Evolutionary conservation across 768 basidiomycete genomes (phyloP), one percentile per base, ranked within the genome.

Genomic region (Amylocystis lapponica): DNA sequence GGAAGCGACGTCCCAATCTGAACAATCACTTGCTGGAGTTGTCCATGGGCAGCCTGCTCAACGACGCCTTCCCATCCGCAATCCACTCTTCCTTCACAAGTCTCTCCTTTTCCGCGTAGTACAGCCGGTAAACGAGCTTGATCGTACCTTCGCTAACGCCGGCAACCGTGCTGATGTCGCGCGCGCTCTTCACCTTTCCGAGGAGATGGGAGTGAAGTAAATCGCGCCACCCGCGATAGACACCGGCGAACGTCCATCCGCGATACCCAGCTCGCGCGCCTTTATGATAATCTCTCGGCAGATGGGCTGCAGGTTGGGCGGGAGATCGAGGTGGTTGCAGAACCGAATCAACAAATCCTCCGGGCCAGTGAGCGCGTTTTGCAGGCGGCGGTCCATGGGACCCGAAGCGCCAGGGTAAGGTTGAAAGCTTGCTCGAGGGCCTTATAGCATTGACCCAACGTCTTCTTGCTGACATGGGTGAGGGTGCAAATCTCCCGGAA

Each of bases 141-240:
- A 97, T 93, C 38, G 96, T 98, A 39, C 89, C 84, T 61, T 98
- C 95, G 59, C 91, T 93, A 16, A 97, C 92, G 9, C 93, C 92
- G 3, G 91, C 94, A 10, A 97, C 90, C 13, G 73, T 69, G 49
- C 86, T 86, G 57, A 99, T 93, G 57, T 97, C 91, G 65, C 81
- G 81, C 36, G 85, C 75, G 19, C 80, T 74, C 65, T 88, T 90
- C 21, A 68, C 56, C 55, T 80, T 78, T 41, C 84, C 89, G 55
- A 94, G 71, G 32, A 97, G 59, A 51, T 83, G 74, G 57, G 87
- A 23, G 89, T 88, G 66, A 98, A 97, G 68, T 86, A 92, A 47
- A 99, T 92, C 16, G 91, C 89, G 30, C 90, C 92, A 31, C 91
- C 90, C n/a, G 95, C 96, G 52, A 99, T 93, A n/a, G 96, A 96